A percentile compares a stretch with the other conserved stretches of the same genome.
Evolutionary conservation across 2,329 filamentous ascomycete species (phyloP).

Genomic region (Trichoderma oligosporum): DNA sequence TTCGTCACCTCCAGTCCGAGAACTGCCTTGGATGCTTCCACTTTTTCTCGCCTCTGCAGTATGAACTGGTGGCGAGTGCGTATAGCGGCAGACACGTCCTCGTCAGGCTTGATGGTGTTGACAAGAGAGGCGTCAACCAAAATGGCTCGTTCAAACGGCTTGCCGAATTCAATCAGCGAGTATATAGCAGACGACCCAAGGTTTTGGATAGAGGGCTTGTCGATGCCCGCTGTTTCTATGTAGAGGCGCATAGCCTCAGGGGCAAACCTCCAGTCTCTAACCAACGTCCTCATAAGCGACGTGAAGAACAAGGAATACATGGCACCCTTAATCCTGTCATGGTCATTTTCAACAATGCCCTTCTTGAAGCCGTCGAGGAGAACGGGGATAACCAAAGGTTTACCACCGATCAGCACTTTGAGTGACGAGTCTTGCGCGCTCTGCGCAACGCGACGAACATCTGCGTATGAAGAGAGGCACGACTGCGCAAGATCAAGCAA

Average conservation of each 20-base stretch:
- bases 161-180: slow-evolving; percentile 86
- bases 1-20: slow-evolving; percentile 79
- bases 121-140: slow-evolving; percentile 71
- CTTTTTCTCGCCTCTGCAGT: slow-evolving; percentile 65
- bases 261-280: slow-evolving; percentile 91
- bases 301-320: slow-evolving; percentile 90
- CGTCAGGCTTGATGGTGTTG: slow-evolving; percentile 64
- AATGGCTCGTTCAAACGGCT: slow-evolving; percentile 80
- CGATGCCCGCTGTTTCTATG: slow-evolving; percentile 82
- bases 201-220: slow-evolving; percentile 92
- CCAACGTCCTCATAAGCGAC: slow-evolving; percentile 79
- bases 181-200: slow-evolving; percentile 78
- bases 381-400: slow-evolving; percentile 84
- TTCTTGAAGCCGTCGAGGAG: slow-evolving; percentile 74
- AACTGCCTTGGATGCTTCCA: slow-evolving; percentile 78
- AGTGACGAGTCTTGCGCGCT: slow-evolving; percentile 88
- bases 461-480: slow-evolving; percentile 85
- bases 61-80: slow-evolving; percentile 64
- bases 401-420: slow-evolving; percentile 83
- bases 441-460: slow-evolving; percentile 92
- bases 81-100: slow-evolving; percentile 61
- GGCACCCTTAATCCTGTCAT: slow-evolving; percentile 88
- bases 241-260: slow-evolving; percentile 86
- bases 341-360: slow-evolving; percentile 75
- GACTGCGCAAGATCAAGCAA: slow-evolving; percentile 86